Conservation (phyloP, 768 basidiomycete genomes). For the Rhizopogon rudus region DNA sequence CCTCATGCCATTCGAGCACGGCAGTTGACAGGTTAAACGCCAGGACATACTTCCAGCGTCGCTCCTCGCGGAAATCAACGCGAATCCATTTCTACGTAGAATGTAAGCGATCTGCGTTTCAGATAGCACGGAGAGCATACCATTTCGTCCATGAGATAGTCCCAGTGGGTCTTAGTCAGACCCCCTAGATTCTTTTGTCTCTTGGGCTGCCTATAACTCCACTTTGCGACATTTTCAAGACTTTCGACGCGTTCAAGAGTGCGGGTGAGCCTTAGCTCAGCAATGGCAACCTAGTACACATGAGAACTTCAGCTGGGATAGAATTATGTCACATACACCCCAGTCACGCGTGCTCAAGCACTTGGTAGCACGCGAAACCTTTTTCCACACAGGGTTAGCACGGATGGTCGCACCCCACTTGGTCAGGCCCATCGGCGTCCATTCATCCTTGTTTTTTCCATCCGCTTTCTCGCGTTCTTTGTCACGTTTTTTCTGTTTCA, state of each 20-base stretch:
- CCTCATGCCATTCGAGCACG: conserved; percentile 85
- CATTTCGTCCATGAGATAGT: conserved; percentile 96
- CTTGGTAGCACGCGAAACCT: conserved; percentile 65
- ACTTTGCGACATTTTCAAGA: conserved; percentile 73
- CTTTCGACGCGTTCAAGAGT: conserved; percentile 82
- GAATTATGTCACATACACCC: conserved; percentile 48
- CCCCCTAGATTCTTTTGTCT: conserved; percentile 82
- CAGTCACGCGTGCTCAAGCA: conserved; percentile 79
- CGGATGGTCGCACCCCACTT: conserved; percentile 72
- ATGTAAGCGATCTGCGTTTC: neutral
- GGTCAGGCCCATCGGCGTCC: conserved; percentile 57
- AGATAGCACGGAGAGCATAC: conserved; percentile 24
- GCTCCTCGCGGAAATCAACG: conserved; percentile 90
- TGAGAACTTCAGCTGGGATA: conserved; percentile 1
- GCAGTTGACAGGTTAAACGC: conserved; percentile 81
- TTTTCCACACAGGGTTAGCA: conserved; percentile 73
- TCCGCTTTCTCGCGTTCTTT: conserved; percentile 35
- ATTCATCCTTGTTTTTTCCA: conserved; percentile 53
- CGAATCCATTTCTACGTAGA: conserved; percentile 88
- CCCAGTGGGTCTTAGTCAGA: conserved; percentile 84
- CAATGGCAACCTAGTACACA: conserved; percentile 60
- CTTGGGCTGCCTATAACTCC: conserved; percentile 95
- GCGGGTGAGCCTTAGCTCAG: conserved; percentile 72
- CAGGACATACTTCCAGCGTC: conserved; percentile 83
- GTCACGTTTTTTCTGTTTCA: conserved; percentile 49